Evolutionary conservation across 2,329 filamentous ascomycete species (phyloP).

Genomic region (Xylariaceae sp.): DNA sequence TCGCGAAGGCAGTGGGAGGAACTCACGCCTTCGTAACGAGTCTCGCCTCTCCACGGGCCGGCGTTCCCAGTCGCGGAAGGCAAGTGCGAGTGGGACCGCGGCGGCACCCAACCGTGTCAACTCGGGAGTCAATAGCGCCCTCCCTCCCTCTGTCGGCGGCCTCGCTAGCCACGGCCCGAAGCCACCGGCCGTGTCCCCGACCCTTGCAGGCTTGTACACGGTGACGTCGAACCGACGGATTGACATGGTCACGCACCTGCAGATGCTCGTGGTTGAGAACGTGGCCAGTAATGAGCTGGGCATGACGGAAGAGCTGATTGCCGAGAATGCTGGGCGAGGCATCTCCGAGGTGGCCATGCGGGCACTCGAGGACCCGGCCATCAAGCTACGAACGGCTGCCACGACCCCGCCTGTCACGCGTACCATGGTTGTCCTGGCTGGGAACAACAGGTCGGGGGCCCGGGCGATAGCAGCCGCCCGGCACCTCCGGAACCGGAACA

Average conservation of each 20-base stretch:
- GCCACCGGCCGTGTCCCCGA: slow-evolving; percentile 29
- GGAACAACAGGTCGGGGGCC: slow-evolving; percentile 88
- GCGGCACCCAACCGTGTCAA: slow-evolving; percentile 31
- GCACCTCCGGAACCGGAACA: slow-evolving; percentile 77
- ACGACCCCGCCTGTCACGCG: slow-evolving; percentile 28
- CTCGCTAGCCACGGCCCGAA: slow-evolving; percentile 14
- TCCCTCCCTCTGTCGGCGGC: neutral
- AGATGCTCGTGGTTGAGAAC: slow-evolving; percentile 90
- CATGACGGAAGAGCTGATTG: slow-evolving; percentile 81
- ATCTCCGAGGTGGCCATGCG: slow-evolving; percentile 78
- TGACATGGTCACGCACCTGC: slow-evolving; percentile 64
- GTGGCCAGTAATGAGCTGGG: slow-evolving; percentile 83
- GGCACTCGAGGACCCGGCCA: slow-evolving; percentile 58
- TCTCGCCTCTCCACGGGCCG: slow-evolving; percentile 45
- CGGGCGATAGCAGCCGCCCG: slow-evolving; percentile 80
- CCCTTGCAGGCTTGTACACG: slow-evolving; percentile 44
- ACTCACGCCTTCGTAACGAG: slow-evolving; percentile 46
- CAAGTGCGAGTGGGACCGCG: slow-evolving; percentile 35
- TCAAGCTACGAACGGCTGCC: slow-evolving; percentile 45
- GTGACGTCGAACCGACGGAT: slow-evolving; percentile 51
- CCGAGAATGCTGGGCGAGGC: slow-evolving; percentile 83
- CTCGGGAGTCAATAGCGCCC: slow-evolving; percentile 35
- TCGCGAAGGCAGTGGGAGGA: slow-evolving; percentile 46
- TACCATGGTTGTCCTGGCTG: slow-evolving; percentile 71
- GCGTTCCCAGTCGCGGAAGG: slow-evolving; percentile 54